Evolutionary conservation across 148 eudicot genomes (phyloP), one percentile per base, ranked within the genome.

Genomic region (Bassia scoparia): DNA sequence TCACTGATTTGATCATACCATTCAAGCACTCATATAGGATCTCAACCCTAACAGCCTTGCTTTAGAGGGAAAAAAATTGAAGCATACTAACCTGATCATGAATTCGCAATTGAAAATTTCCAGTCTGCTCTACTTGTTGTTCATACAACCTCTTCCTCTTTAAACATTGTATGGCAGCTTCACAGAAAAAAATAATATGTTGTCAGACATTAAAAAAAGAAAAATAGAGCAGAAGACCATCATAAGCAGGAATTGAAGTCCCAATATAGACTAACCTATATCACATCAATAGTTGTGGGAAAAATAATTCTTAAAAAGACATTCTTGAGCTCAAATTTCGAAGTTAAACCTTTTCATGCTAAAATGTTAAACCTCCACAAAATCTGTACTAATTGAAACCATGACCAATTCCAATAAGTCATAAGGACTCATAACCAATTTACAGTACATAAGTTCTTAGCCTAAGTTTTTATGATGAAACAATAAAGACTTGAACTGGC

Each of bases 121-220:
- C 98, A 69, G 90, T 88, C 83, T 87, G 86, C 81, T 92, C 96
- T 69, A 92, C 67, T 82, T 90, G 90, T 48, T 90, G 96, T 78
- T 93, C 98, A 61, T 87, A 88, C 24, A 90, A 80, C 76, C 82
- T 87, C 82, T 90, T 93, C 86, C 86, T 83, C 89, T 93, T 93
- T 73, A 93, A 78, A 82, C 96, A 93, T 84, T 86, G 90, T 64
- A 90, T 90, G 35, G 98, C 96, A 68, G 93, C 98, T 90, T 71
- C 72, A 78, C 50, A 72, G 18, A 17, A 56, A 46, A 72, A 6
- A 55, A 49, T 37, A 52, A 74, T 54, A 0, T 13, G n/a, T 27
- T 12, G 72, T 65, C 72, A 66, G 60, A 61, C 15, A 73, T n/a
- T n/a, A 37, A 20, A 50, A n/a, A 18, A 15, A 49, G 13, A 55